Base-by-base conservation (phyloP, 345 rosid genomes). In the Eucalyptus marginata region DNA sequence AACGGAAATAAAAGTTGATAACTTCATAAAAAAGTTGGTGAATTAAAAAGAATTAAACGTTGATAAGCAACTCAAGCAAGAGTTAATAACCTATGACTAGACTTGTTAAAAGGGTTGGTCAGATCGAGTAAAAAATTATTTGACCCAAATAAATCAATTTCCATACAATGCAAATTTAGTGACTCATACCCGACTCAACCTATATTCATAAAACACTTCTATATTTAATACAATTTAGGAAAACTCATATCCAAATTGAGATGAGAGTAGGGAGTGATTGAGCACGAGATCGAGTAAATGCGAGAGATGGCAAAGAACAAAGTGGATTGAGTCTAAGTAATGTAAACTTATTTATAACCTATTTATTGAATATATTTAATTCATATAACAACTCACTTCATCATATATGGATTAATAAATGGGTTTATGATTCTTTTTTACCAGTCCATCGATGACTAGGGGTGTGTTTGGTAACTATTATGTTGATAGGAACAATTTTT, bases 171-270 rank as follows among this genome's bases (percentile, higher is more conserved):
- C 10, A 52, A 52, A 52, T 52, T 52, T 20, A 20, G 5, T 3
- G 25, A 52, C 0, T 52, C 25, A 20, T 52, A 52, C 0, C 0
- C 7, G 10, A 52, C 4, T 52, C 4, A 52, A 52, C 10, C 10
- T 20, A 52, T 52, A 52, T 52, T 52, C 58, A 20, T 56, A 56
- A 56, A 10, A 56, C 6, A 56, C 6, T 56, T 24, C 13, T 24
- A 56, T 24, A 22, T 56, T 24, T 56, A 56, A 56, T 24, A 22
- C 0, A 22, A 56, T 56, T 3, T 56, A 56, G 27, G 29, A 56
- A 56, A 24, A 24, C 62, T 0, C 62, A 56, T 56, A 56, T 56
- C 62, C 29, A 56, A 56, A 10, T 56, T 56, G 62, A 56, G 13
- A 56, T 56, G 13, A 22, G 13, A 56, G 29, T 56, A 56, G 27